Evolutionary conservation across 768 basidiomycete species (phyloP).

Genomic region (Boletus rex-veris): DNA sequence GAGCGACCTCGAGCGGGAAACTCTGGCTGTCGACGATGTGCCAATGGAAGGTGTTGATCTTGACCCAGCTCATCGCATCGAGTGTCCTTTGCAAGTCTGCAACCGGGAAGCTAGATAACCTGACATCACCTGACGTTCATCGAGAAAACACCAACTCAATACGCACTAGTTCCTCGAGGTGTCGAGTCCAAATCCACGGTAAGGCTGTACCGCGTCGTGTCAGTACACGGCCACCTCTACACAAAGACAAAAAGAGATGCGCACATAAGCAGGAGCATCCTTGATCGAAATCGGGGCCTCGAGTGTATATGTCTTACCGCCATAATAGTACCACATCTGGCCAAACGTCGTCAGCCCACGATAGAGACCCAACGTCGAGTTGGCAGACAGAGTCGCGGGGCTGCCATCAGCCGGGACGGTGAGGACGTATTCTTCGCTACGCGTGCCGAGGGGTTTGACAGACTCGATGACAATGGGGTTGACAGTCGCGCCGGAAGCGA

Average conservation of each 20-base stretch:
- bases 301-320: conserved; percentile 35
- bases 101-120: conserved; percentile 35
- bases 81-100: conserved; percentile 41
- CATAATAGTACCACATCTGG: conserved; percentile 47
- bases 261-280: conserved; percentile 48
- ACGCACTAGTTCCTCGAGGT: conserved; percentile 44
- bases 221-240: not conserved
- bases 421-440: conserved; percentile 46
- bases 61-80: conserved; percentile 53
- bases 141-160: too few relatives aligned
- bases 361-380: conserved; percentile 47
- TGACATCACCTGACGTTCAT: not conserved
- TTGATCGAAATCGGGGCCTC: conserved; percentile 39
- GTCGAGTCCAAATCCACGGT: conserved; percentile 43
- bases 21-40: conserved; percentile 80
- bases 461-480: conserved; percentile 37
- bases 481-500: conserved; percentile 14
- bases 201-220: conserved; percentile 22
- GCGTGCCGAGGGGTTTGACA: conserved; percentile 29
- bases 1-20: conserved; percentile 67
- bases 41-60: conserved; percentile 77
- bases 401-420: conserved; percentile 36
- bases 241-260: not conserved
- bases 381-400: conserved; percentile 39
- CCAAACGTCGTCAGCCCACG: conserved; percentile 55